Conservation (phyloP, 169 alveolate species). For the Plasmodium inui region DNA sequence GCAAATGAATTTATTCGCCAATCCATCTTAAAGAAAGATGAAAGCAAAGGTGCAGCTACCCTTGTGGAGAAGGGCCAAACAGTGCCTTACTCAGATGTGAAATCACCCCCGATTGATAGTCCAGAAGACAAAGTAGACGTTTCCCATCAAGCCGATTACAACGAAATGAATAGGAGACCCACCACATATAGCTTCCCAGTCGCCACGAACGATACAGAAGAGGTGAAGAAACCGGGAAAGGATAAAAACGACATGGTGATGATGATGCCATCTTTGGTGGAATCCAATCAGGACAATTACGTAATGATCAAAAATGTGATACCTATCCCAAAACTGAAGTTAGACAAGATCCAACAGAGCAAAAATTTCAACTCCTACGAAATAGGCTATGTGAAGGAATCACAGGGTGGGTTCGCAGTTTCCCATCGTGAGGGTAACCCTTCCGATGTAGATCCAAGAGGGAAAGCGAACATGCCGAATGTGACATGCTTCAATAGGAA, state of each 20-base stretch:
- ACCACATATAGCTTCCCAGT: conserved; percentile 17
- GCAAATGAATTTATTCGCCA: neutral
- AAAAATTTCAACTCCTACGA: conserved; percentile 2
- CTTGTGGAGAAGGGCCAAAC: neutral
- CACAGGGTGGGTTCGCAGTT: neutral
- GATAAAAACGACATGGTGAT: neutral
- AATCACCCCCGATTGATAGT: neutral
- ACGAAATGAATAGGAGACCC: neutral
- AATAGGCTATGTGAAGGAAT: neutral
- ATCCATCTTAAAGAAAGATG: neutral
- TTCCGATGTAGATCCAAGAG: neutral
- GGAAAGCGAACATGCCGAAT: neutral
- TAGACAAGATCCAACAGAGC: neutral
- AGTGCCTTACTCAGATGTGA: neutral
- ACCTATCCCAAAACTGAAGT: conserved; percentile 1
- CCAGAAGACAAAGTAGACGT: neutral
- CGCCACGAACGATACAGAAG: neutral
- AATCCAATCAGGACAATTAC: neutral
- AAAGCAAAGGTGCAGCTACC: neutral
- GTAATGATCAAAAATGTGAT: neutral
- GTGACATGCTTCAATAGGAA: neutral
- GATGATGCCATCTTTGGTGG: neutral
- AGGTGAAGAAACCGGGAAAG: neutral
- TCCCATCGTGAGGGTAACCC: neutral
- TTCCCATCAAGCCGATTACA: neutral